Conservation (phyloP, 192 early-diverging fungal genomes). For the Neocallimastix lanati region DNA sequence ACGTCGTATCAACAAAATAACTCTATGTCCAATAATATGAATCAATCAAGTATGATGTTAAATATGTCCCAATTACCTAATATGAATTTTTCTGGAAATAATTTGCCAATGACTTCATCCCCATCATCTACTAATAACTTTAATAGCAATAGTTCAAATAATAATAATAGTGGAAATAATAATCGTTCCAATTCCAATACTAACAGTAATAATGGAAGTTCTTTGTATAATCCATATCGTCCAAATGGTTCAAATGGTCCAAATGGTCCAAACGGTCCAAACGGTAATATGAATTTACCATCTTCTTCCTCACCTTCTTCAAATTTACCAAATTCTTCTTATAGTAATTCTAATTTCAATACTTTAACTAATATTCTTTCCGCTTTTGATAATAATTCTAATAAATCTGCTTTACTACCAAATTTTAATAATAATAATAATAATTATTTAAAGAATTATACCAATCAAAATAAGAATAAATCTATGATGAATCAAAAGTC, state of each 20-base stretch:
- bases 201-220: neutral
- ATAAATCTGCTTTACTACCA: neutral
- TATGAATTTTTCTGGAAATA: neutral
- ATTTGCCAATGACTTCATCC: neutral
- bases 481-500: neutral
- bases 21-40: neutral
- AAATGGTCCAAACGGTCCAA: neutral
- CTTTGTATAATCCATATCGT: neutral
- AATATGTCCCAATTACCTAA: neutral
- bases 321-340: neutral
- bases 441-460: neutral
- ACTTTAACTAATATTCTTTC: neutral
- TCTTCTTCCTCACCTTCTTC: neutral
- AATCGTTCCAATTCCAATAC: neutral
- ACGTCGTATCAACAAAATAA: neutral
- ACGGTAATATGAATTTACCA: neutral
- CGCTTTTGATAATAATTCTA: neutral
- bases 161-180: neutral
- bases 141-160: neutral
- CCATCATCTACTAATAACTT: neutral
- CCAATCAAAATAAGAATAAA: neutral
- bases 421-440: neutral
- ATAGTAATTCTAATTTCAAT: neutral
- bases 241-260: neutral
- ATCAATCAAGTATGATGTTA: neutral